These are phyloP conservation scores for Ogataea corticis DNA, from an alignment of 805 yeast genomes.

Conservation along the genomic window DNA sequence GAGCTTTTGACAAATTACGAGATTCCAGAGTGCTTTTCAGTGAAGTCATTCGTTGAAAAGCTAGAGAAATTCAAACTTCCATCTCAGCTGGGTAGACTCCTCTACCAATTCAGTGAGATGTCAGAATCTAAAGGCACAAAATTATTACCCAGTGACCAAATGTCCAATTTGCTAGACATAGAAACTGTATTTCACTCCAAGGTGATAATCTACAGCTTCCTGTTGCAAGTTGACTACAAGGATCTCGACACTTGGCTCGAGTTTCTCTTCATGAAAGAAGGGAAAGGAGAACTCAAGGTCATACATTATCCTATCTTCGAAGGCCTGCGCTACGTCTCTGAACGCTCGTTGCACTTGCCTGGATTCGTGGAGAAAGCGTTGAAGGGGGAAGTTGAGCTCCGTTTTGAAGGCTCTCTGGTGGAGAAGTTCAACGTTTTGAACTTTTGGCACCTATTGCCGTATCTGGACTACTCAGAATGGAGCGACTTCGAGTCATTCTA, in stretches of 20 bases:
- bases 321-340: slow-evolving; percentile 17
- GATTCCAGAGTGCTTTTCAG: slow-evolving; percentile 15
- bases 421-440: slow-evolving; percentile 10
- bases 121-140: not conserved
- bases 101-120: slow-evolving; percentile 15
- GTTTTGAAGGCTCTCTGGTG: not conserved
- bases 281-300: slow-evolving; percentile 1
- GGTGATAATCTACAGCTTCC: slow-evolving; percentile 14
- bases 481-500: slow-evolving; percentile 13
- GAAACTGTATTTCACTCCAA: slow-evolving; percentile 11
- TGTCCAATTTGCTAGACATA: slow-evolving; percentile 5
- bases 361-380: slow-evolving; percentile 12
- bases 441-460: slow-evolving; percentile 21
- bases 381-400: slow-evolving; percentile 1
- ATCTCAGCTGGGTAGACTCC: slow-evolving; percentile 19
- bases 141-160: not conserved
- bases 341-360: slow-evolving; percentile 6
- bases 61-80: slow-evolving; percentile 14
- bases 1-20: slow-evolving; percentile 13
- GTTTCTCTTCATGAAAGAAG: slow-evolving; percentile 4
- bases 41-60: slow-evolving; percentile 10
- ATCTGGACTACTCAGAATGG: slow-evolving; percentile 15
- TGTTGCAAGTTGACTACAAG: slow-evolving; percentile 13
- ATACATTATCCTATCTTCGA: slow-evolving; percentile 14
- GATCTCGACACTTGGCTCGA: slow-evolving; percentile 20